phyloP scores from a whole-genome alignment of 257 asterid genomes.

The Ilex aquifolium region DNA sequence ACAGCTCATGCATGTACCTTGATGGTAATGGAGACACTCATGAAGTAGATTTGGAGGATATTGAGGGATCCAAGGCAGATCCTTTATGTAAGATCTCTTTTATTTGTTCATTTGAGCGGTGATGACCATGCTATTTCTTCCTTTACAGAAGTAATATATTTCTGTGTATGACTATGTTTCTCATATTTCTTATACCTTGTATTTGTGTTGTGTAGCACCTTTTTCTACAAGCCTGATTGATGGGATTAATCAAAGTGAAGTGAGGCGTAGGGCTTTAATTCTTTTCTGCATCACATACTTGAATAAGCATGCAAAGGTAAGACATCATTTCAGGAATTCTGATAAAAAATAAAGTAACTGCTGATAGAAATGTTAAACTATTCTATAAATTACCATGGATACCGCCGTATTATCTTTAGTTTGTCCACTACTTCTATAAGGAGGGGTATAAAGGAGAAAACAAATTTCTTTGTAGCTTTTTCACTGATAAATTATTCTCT shows the following conservation, averaged over 20 bases:
- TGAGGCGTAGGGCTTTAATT: constrained; percentile 75
- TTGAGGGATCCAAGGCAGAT: constrained; percentile 60
- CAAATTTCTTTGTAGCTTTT: too few species aligned
- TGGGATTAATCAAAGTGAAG: constrained; percentile 79
- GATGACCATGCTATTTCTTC: constrained; percentile 9
- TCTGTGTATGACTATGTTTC: background rate
- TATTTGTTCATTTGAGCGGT: constrained; percentile 1
- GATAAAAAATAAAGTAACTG: background rate
- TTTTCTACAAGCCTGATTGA: constrained; percentile 64
- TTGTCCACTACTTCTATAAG: background rate
- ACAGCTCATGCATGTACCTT: constrained; percentile 68
- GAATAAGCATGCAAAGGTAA: constrained; percentile 68
- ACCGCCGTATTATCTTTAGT: background rate
- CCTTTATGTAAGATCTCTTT: constrained; percentile 55
- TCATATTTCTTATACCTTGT: constrained; percentile 1
- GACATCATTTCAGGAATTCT: background rate
- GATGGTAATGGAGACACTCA: constrained; percentile 45
- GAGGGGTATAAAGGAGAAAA: too few species aligned
- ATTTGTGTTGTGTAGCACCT: constrained; percentile 42
- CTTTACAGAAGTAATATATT: background rate
- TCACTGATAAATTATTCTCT: too few species aligned
- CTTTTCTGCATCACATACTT: constrained; percentile 75
- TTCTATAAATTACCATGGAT: background rate
- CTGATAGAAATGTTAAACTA: background rate
- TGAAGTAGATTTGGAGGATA: constrained; percentile 51